Evolutionary conservation across 208 protist genomes (phyloP), one percentile per base, ranked within the genome.

Genomic region (Acanthamoeba triangularis): DNA sequence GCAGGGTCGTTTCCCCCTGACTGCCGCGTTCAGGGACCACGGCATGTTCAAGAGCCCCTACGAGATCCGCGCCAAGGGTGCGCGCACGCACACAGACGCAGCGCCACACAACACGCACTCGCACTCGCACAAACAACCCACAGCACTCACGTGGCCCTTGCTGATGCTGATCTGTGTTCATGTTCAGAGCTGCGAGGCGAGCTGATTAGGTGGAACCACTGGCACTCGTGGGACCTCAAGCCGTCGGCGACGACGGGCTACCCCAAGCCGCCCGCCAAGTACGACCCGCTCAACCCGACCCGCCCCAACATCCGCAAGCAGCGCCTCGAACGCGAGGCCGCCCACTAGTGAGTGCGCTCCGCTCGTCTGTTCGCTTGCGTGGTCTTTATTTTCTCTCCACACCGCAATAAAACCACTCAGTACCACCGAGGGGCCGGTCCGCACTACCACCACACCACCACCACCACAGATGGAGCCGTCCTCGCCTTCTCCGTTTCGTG

Each of bases 121-220:
- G 61, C 28, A n/a, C n/a, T n/a, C n/a, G n/a, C 61, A n/a, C 28
- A 30, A n/a, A n/a, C 6, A n/a, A 67, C 61, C 1, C 18, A 67
- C 28, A n/a, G 28, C 18, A 67, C n/a, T n/a, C n/a, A n/a, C 61
- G 61, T 7, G 23, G 3, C 61, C 3, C 2, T 67, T 67, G 6
- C 28, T n/a, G 61, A 20, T 67, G 61, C 61, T 67, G 41, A 4
- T 44, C 41, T 44, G 41, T 67, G 18, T 3, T 20, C 18, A 76
- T 33, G 67, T 30, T 0, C 69, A 78, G 69, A 78, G 69, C 69
- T 78, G 69, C 14, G n/a, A 30, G 69, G 69, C 16, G 69, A 78
- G 69, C 69, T 78, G 69, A 78, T 78, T n/a, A 78, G 69, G 69
- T 78, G 69, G 69, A 78, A 47, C 69, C 16, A 35, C 69, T 78